Evolutionary conservation across 345 rosid species (phyloP).

Genomic region (Firmiana major): DNA sequence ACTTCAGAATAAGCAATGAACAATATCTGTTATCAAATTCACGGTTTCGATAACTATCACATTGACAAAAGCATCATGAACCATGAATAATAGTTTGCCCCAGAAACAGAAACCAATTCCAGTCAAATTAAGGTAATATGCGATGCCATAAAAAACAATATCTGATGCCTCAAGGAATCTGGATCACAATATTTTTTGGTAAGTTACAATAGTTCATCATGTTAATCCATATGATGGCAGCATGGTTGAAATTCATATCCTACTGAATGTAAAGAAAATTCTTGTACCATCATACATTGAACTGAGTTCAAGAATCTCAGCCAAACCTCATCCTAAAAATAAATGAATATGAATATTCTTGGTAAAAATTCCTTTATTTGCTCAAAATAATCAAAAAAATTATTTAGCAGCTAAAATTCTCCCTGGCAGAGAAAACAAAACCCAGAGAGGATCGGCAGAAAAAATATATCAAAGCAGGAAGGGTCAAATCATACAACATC

Average conservation of each 20-base stretch:
- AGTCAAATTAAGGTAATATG: too few species aligned
- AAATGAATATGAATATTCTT: neutral
- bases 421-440: slow-evolving; percentile 19
- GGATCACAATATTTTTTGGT: too few species aligned
- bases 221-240: neutral
- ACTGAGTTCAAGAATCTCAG: neutral
- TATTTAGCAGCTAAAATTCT: neutral
- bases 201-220: neutral
- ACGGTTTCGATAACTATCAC: too few species aligned
- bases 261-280: neutral
- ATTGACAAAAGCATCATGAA: too few species aligned
- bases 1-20: neutral
- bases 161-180: too few species aligned
- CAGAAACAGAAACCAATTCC: too few species aligned
- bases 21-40: too few species aligned
- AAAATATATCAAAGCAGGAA: neutral
- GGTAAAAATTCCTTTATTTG: slow-evolving; percentile 2
- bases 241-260: neutral
- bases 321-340: neutral
- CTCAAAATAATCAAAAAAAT: neutral
- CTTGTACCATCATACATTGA: neutral
- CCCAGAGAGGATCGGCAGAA: slow-evolving; percentile 13
- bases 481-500: slow-evolving; percentile 12
- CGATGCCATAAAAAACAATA: too few species aligned
- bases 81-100: too few species aligned